Evolutionary conservation across 2,329 filamentous ascomycete genomes (phyloP).

Genomic region (Ceratocystis eucalypticola): DNA sequence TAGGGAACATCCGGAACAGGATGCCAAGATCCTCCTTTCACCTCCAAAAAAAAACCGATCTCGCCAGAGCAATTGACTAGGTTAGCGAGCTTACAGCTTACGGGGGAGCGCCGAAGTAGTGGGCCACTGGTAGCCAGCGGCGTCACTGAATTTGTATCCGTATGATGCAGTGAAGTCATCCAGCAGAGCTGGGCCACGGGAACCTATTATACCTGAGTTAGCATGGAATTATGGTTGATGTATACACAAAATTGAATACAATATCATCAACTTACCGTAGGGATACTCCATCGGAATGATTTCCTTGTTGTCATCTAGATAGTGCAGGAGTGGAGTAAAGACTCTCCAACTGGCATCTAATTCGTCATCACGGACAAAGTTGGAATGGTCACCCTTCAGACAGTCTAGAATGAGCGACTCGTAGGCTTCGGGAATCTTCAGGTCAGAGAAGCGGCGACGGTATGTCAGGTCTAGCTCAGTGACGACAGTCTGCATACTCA

Average conservation of each 20-base stretch:
- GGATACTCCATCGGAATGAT: constrained; percentile 99
- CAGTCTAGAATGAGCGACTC: constrained; percentile 95
- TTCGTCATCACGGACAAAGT: constrained; percentile 96
- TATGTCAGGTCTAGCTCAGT: constrained; percentile 98
- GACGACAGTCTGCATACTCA: constrained; percentile 98
- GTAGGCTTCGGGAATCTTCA: constrained; percentile 98
- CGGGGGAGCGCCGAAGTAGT: constrained; percentile 53
- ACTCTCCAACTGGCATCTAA: constrained; percentile 97
- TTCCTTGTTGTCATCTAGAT: constrained; percentile 98
- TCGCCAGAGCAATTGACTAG: constrained; percentile 19
- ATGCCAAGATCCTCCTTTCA: neutral
- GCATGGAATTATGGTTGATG: constrained; percentile 20
- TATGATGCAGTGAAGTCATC: constrained; percentile 98
- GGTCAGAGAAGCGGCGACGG: constrained; percentile 92
- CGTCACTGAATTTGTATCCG: constrained; percentile 97
- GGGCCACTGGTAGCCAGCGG: constrained; percentile 90
- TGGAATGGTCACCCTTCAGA: constrained; percentile 97
- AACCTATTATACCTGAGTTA: constrained; percentile 47
- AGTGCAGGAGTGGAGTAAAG: constrained; percentile 93
- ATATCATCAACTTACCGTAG: constrained; percentile 56
- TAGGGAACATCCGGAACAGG: neutral
- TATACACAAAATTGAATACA: neutral
- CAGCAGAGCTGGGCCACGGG: constrained; percentile 85
- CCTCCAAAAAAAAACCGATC: constrained; percentile 8
- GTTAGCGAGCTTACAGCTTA: constrained; percentile 54